These are phyloP conservation scores for Globisporangium polare DNA, from an alignment of 352 stramenopile genomes.

Conservation along the genomic window DNA sequence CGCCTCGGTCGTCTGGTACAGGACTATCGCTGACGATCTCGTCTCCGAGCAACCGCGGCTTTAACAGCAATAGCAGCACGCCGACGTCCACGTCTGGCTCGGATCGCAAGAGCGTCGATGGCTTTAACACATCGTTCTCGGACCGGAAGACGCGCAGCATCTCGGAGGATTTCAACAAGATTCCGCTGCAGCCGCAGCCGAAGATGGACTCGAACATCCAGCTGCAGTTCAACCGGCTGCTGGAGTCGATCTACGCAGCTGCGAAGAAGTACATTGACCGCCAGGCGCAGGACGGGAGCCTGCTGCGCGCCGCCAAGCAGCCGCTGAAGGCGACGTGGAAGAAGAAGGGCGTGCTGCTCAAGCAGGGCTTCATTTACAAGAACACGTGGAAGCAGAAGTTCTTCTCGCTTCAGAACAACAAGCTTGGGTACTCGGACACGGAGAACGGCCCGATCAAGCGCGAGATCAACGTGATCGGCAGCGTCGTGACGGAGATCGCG, in stretches of 20 bases:
- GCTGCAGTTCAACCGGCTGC: constrained; percentile 71
- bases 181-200: constrained; percentile 45
- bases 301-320: constrained; percentile 49
- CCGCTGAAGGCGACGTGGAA: constrained; percentile 83
- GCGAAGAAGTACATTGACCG: constrained; percentile 84
- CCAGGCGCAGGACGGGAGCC: constrained; percentile 56
- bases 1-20: constrained; percentile 35
- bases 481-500: constrained; percentile 71
- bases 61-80: constrained; percentile 59
- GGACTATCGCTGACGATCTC: constrained; percentile 71
- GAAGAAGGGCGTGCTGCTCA: constrained; percentile 84
- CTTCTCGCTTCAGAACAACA: constrained; percentile 87
- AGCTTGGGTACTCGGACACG: constrained; percentile 73
- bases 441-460: constrained; percentile 83
- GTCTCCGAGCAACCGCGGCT: constrained; percentile 63
- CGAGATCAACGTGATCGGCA: constrained; percentile 86
- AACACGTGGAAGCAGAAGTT: constrained; percentile 88
- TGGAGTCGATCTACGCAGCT: constrained; percentile 83
- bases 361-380: constrained; percentile 89
- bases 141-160: constrained; percentile 72
- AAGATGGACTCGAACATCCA: constrained; percentile 88
- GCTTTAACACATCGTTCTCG: constrained; percentile 28
- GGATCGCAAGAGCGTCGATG: constrained; percentile 53
- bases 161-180: constrained; percentile 74
- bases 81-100: constrained; percentile 39